Conservation (phyloP, 805 yeast species). For the Lachancea nothofagi region DNA sequence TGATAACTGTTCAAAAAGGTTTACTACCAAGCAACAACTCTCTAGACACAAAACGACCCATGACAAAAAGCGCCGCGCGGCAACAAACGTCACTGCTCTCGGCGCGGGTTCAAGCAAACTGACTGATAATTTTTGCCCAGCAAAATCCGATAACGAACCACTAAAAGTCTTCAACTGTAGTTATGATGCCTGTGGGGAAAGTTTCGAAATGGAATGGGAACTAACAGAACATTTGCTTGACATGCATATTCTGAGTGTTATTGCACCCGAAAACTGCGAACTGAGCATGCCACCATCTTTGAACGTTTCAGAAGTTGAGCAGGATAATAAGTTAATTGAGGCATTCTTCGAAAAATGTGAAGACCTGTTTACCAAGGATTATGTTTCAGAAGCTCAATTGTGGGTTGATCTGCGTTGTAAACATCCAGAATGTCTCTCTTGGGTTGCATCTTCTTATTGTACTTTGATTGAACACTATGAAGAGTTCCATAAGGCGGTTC, state of each 20-base stretch:
- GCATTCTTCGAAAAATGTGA: constrained; percentile 1
- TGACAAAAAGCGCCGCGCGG: constrained; percentile 24
- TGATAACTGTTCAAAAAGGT: constrained; percentile 53
- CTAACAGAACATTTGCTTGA: constrained; percentile 5
- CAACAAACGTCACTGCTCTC: constrained; percentile 8
- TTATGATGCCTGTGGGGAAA: constrained; percentile 1
- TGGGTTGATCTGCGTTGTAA: constrained; percentile 18
- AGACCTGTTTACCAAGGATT: constrained; percentile 1
- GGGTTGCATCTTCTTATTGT: constrained; percentile 12
- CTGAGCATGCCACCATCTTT: background rate
- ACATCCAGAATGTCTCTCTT: constrained; percentile 7
- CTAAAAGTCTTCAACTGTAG: background rate
- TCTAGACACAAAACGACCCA: constrained; percentile 58
- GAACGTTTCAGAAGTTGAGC: background rate
- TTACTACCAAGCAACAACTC: constrained; percentile 53
- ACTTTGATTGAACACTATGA: constrained; percentile 25
- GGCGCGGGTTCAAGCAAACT: background rate
- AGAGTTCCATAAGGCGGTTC: constrained; percentile 18
- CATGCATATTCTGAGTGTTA: background rate
- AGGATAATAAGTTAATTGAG: constrained; percentile 3
- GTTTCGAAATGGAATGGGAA: background rate
- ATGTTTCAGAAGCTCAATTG: background rate
- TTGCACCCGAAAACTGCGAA: background rate
- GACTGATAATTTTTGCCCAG: no score
- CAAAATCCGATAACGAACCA: background rate